Base-by-base conservation (phyloP, 371 early-diverging fungal genomes). In the Apophysomyces trapeziformis region DNA sequence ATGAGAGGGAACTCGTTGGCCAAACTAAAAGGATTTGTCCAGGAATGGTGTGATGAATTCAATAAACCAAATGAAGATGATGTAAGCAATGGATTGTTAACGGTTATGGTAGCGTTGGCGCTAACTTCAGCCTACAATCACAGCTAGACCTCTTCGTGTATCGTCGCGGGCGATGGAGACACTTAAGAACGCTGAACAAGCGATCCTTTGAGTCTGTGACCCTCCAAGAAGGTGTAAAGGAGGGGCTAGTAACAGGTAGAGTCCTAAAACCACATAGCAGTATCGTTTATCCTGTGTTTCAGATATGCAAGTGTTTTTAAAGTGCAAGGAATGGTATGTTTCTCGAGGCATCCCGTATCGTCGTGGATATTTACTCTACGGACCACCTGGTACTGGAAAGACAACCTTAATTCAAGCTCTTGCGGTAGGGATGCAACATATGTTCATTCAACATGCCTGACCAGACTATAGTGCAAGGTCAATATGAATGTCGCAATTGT, bases 321-420 rank as follows among this genome's bases (percentile, higher is more conserved):
- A 59, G n/a, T 70, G 75, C 44, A 70, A 75, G n/a, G 57, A 56
- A 18, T 96, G 96, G 96, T 97, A 96, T 65, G 71, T 87, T 3
- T 90, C 91, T 54, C 87, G 95, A 26, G 96, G 96, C 3, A 93
- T 97, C 59, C 98, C 98, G 9, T 97, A 96, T 71, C 88, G 97
- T 11, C 87, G 99, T 41, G 99, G 99, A 1, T 87, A 87, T 72
- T 69, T 91, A 3, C 68, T 91, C n/a, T 81, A 89, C 68, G 91
- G 91, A 14, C 86, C 88, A 35, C 90, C 90, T 16, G 89, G 90
- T 61, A 87, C 92, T 26, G 89, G 92, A 41, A 90, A 91, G 59
- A 89, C 90, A 0, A 76, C 85, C 4, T 79, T 90, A 37, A 85
- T 89, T 37, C 79, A 85, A 41, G 88, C 89, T 6, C 76, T 91